These are phyloP conservation scores for Cucurbita ficifolia DNA, from an alignment of 306 rosid genomes.

Conservation along the genomic window DNA sequence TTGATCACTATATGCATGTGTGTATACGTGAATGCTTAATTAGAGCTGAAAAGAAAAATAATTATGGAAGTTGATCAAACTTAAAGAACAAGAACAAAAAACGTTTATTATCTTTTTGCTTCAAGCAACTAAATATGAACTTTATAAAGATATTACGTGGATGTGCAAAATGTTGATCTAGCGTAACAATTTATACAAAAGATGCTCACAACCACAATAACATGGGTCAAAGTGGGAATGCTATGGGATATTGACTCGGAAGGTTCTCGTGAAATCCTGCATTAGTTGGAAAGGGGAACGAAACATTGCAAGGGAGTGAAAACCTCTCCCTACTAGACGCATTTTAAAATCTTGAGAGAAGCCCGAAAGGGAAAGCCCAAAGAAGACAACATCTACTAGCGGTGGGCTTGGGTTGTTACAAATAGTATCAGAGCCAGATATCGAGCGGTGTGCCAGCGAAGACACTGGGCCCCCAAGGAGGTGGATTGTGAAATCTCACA, in stretches of 20 bases:
- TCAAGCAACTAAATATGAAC: background rate
- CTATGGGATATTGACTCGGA: background rate
- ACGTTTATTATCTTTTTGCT: background rate
- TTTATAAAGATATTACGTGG: background rate
- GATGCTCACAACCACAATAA: background rate
- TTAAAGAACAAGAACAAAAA: background rate
- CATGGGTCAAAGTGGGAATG: background rate
- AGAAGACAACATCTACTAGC: too few species aligned
- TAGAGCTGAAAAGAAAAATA: background rate
- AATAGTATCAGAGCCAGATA: too few species aligned
- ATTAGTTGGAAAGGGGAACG: too few species aligned
- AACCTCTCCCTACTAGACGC: too few species aligned
- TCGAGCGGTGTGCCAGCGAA: too few species aligned
- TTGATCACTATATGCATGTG: background rate
- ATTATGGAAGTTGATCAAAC: background rate
- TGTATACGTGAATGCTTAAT: background rate
- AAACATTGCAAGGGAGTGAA: too few species aligned
- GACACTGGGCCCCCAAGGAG: too few species aligned
- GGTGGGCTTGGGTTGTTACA: too few species aligned
- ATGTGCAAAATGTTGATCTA: background rate
- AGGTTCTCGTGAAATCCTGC: too few species aligned
- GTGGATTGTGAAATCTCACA: too few species aligned
- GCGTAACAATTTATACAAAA: background rate
- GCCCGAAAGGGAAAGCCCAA: too few species aligned
- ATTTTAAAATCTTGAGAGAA: too few species aligned